phyloP scores from a whole-genome alignment of 768 basidiomycete genomes.

The Suillus tomentosus region DNA sequence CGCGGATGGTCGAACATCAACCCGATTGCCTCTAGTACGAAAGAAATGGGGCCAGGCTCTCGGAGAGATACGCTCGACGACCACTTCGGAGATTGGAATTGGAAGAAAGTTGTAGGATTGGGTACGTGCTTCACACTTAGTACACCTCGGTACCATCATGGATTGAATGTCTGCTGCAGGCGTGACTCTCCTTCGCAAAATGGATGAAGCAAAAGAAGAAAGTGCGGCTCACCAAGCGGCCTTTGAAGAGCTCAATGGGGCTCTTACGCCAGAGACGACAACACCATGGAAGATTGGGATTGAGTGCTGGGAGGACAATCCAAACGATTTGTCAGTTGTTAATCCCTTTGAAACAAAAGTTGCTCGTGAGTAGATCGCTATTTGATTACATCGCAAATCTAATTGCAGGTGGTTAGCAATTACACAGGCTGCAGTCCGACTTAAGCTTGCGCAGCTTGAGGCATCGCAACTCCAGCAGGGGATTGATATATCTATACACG shows the following conservation, averaged over 20 bases:
- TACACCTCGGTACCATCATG: background rate
- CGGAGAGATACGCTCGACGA: conserved; percentile 38
- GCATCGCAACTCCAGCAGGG: no score
- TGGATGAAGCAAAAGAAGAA: conserved; percentile 1
- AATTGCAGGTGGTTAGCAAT: no score
- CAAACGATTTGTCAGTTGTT: no score
- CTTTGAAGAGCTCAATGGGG: background rate
- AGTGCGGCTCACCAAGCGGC: background rate
- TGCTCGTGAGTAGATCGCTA: no score
- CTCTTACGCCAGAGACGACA: background rate
- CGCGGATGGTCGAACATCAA: conserved; percentile 36
- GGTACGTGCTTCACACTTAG: conserved; percentile 19
- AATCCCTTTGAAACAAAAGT: no score
- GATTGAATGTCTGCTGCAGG: background rate
- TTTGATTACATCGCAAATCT: no score
- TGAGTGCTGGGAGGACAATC: background rate
- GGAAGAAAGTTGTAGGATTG: conserved; percentile 31
- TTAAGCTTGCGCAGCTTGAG: no score
- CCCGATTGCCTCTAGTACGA: conserved; percentile 29
- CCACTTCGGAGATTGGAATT: conserved; percentile 34
- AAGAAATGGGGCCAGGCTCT: conserved; percentile 37
- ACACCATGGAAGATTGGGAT: conserved; percentile 22
- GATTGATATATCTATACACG: no score
- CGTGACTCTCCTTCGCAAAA: conserved; percentile 5
- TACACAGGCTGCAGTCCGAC: no score